These are phyloP conservation scores for Aspergillus novoparasiticus DNA, from an alignment of 2,329 filamentous ascomycete genomes.

Conservation along the genomic window DNA sequence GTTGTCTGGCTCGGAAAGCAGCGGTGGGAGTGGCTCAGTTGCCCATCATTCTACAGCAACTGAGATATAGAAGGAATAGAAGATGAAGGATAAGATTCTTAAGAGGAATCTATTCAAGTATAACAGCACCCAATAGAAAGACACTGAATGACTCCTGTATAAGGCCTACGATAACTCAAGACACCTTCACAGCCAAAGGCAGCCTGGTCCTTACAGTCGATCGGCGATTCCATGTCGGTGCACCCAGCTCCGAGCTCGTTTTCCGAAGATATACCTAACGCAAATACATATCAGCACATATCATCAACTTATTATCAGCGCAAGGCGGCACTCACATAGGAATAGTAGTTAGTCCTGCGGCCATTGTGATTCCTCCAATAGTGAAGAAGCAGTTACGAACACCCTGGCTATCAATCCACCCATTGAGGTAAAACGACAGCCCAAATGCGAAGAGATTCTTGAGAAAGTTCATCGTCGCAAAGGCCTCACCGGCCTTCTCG, in stretches of 20 bases:
- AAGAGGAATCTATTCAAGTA: background rate
- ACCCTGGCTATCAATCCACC: constrained; percentile 43
- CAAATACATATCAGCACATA: background rate
- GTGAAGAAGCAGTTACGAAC: constrained; percentile 42
- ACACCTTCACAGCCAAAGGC: background rate
- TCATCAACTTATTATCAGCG: background rate
- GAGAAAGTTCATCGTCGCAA: background rate
- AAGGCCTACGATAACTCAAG: background rate
- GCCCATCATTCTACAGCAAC: background rate
- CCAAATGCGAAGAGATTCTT: constrained; percentile 10
- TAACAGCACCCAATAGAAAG: background rate
- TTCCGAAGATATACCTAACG: background rate
- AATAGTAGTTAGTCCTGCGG: constrained; percentile 24
- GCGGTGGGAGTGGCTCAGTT: background rate
- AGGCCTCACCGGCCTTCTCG: background rate
- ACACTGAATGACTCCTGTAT: background rate
- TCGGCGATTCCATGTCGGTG: background rate
- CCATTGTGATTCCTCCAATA: constrained; percentile 41
- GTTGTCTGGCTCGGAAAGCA: background rate
- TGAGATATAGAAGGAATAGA: background rate
- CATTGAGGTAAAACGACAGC: constrained; percentile 44
- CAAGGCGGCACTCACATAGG: background rate
- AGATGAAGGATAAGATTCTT: background rate
- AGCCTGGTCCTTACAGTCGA: background rate
- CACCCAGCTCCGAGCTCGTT: background rate